Evolutionary conservation across 2,329 filamentous ascomycete genomes (phyloP), one percentile per base, ranked within the genome.

Genomic region (Dactylella cylindrospora): DNA sequence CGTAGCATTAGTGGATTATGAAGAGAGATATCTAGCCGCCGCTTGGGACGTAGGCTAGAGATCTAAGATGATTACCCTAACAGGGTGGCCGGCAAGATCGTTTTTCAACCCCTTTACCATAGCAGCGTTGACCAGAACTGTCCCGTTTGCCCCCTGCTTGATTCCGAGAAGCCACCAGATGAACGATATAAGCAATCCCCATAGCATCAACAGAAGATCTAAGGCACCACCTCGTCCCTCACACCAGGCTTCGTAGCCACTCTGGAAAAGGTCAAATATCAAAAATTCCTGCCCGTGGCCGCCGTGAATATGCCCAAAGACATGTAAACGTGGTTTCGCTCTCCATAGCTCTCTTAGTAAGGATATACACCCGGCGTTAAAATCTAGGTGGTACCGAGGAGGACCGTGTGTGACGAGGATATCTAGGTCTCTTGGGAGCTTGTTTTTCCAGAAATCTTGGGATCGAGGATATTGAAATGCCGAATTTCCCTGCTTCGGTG

Each of bases 221-320:
- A 32, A 15, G 2, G 44, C 15, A 0, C 45, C 43, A 5, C 33
- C 40, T 8, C 40, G 28, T 23, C 74, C 71, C 2, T 70, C 70
- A 69, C 79, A 76, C 19, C 88, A 76, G n/a, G 76, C 75, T 73
- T 91, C 88, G 73, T 88, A 90, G 1, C 80, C 79, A 25, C 74
- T 75, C 72, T 94, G 88, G 60, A 82, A 80, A 20, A 83, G 79
- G 71, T 93, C 88, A 78, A 86, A 95, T 73, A 82, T 85, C 7
- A 86, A 78, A 0, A 82, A 73, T 68, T 90, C 83, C 35, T 76
- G 76, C 12, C 89, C 90, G 38, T 85, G 80, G 6, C 82, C 86
- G 69, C 79, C 85, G 74, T 95, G 90, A 19, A 90, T 80, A 72
- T 95, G 90, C 0, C 89, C 90, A 71, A 93, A 95, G 40, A 95